Evolutionary conservation across 306 rosid species (phyloP).

Genomic region (Lotus japonicus): DNA sequence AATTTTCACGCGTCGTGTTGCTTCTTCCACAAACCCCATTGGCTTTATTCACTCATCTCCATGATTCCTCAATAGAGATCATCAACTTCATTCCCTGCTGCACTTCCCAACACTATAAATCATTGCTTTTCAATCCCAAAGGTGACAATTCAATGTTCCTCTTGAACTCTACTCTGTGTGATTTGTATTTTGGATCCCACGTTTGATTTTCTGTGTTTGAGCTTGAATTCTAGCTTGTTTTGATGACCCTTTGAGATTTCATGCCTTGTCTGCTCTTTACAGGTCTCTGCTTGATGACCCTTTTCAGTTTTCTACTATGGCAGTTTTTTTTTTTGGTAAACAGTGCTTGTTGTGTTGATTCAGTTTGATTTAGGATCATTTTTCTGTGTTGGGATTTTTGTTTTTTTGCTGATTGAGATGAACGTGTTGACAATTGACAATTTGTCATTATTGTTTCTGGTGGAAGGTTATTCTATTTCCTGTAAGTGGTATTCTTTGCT

Average conservation of each 20-base stretch:
- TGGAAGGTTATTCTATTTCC: conserved; percentile 22
- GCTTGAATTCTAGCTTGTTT: conserved; percentile 15
- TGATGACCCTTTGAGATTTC: conserved; percentile 18
- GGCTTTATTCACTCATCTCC: conserved; percentile 16
- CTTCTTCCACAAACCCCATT: not conserved
- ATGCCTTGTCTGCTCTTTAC: not conserved
- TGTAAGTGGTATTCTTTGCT: conserved; percentile 30
- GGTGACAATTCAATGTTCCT: conserved; percentile 20
- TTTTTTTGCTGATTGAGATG: conserved; percentile 6
- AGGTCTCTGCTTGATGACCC: not conserved
- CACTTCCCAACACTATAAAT: not conserved
- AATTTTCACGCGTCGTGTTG: conserved; percentile 7
- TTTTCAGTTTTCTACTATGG: not conserved
- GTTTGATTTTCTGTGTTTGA: conserved; percentile 13
- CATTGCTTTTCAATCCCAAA: conserved; percentile 11
- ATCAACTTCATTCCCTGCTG: not conserved
- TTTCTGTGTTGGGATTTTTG: not conserved
- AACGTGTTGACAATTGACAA: not conserved
- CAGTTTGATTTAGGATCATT: not conserved
- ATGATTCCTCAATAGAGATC: conserved; percentile 7
- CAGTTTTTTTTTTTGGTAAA: not conserved
- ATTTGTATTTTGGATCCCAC: conserved; percentile 15
- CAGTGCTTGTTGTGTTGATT: not conserved
- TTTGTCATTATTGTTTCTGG: conserved; percentile 31
- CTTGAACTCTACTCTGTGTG: not conserved